Conservation (phyloP, 1,284 basidiomycete species). For the Somion occarium region DNA sequence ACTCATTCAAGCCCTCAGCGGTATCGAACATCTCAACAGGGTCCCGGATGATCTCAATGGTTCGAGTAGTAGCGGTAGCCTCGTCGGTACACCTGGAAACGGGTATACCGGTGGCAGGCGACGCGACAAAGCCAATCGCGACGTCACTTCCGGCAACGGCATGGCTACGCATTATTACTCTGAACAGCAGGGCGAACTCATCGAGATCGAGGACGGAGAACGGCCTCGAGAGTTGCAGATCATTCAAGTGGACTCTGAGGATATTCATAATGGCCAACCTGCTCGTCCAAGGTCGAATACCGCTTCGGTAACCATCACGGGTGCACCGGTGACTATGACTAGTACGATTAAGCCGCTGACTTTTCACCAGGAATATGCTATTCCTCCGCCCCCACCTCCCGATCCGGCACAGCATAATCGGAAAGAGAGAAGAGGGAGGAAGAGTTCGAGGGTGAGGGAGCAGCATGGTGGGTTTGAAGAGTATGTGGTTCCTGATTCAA, state of each 20-base stretch:
- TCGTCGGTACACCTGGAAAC: neutral
- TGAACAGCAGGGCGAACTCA: conserved; percentile 3
- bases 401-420: neutral
- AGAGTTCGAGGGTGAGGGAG: conserved; percentile 14
- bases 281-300: neutral
- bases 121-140: neutral
- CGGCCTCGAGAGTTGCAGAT: conserved; percentile 24
- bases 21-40: conserved; percentile 9
- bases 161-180: conserved; percentile 3
- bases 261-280: conserved; percentile 6
- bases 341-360: conserved; percentile 22
- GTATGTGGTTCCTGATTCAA: neutral
- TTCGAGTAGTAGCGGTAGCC: neutral
- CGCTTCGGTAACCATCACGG: neutral
- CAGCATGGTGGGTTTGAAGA: conserved; percentile 11
- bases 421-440: neutral
- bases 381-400: neutral
- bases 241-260: conserved; percentile 22
- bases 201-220: conserved; percentile 6
- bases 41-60: neutral
- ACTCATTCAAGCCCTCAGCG: conserved; percentile 6
- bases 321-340: conserved; percentile 8
- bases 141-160: neutral
- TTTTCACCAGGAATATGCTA: conserved; percentile 26
- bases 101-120: neutral